phyloP scores from a whole-genome alignment of 1,139 yeast genomes.

The Yamadazyma atlantica region DNA sequence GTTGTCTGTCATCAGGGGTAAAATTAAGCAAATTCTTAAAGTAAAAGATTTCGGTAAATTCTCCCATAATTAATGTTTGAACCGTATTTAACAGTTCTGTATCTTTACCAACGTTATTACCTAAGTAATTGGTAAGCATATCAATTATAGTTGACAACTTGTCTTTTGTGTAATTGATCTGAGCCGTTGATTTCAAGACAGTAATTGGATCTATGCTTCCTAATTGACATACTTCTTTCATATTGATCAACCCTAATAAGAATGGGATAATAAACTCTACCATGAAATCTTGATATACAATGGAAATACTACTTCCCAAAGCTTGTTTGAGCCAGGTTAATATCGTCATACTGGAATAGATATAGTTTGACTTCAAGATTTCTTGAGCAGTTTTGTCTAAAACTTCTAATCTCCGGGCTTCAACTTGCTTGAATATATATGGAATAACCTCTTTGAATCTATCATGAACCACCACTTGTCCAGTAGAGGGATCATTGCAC shows the following conservation, averaged over 20 bases:
- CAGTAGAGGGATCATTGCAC: constrained; percentile 22
- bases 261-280: constrained; percentile 65
- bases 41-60: constrained; percentile 72
- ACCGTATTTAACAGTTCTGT: constrained; percentile 49
- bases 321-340: constrained; percentile 44
- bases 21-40: constrained; percentile 69
- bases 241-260: constrained; percentile 59
- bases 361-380: constrained; percentile 45
- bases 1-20: constrained; percentile 44
- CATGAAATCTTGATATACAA: constrained; percentile 37
- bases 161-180: constrained; percentile 50
- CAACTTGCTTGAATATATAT: constrained; percentile 42
- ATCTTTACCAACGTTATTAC: constrained; percentile 22
- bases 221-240: constrained; percentile 82
- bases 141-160: constrained; percentile 47
- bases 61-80: constrained; percentile 67
- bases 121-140: constrained; percentile 49
- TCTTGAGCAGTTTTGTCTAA: constrained; percentile 42
- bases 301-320: constrained; percentile 41
- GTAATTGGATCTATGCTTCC: constrained; percentile 61
- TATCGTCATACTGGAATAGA: constrained; percentile 47
- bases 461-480: constrained; percentile 17
- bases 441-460: constrained; percentile 20
- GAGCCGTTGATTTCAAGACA: constrained; percentile 56
- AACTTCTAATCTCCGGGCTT: constrained; percentile 39